Base-by-base conservation (phyloP, 768 basidiomycete genomes). In the Naematelia aurantialba region DNA sequence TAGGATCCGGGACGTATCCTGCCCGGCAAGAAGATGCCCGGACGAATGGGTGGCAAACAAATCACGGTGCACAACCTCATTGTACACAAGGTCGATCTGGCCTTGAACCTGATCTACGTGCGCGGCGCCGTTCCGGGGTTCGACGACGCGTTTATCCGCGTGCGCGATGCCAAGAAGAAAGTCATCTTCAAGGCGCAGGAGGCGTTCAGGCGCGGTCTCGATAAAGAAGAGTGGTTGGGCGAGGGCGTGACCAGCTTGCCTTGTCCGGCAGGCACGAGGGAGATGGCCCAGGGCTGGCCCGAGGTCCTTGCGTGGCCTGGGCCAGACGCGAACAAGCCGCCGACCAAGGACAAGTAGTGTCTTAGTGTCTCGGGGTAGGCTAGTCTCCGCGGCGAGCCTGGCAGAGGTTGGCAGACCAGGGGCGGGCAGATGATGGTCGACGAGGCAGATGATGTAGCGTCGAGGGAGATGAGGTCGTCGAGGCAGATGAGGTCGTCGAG, bases 21-120 rank as follows among this genome's bases (percentile, higher is more conserved):
- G 79, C 96, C 96, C 2, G 96, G 96, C 34, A 96, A 92, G 80
- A 98, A 97, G 81, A 97, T 96, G 94, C 85, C 94, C 10, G 96
- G 96, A 30, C 87, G 86, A 22, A 86, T 97, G 81, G 96, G 96
- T 51, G 87, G 85, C 56, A 82, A 84, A 62, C 85, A 86, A 42
- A 83, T 83, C 8, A 98, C 94, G 5, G 82, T 83, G 13, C 91
- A 94, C 71, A 98, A 97, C 73, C 85, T 98, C 24, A 78, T 86
- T 0, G 90, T 98, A 45, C 83, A 92, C 56, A 88, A 91, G 21
- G 83, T 99, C 59, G 96, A 99, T 80, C 84, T 84, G 21, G 79
- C 80, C 13, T 84, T 96, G 49, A 87, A 98, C 78, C 83, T 97
- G 54, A 81, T 99, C 57, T 98, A 88, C 76, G 86, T 99, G 54